phyloP scores from a whole-genome alignment of 768 basidiomycete genomes.

The Lentinula sp. region DNA sequence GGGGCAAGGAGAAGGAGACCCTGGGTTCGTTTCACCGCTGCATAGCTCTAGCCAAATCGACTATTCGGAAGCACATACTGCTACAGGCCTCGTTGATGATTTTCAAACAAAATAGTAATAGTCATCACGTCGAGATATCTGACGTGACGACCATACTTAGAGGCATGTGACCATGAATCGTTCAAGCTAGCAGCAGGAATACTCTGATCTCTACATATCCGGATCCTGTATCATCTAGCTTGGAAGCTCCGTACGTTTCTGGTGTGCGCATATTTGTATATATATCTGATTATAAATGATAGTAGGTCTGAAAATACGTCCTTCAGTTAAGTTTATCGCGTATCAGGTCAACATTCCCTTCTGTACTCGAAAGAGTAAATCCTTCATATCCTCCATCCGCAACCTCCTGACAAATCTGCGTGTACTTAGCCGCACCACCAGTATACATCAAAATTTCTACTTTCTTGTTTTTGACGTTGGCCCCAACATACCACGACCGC shows the following conservation, averaged over 20 bases:
- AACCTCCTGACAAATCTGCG: slow-evolving; percentile 10
- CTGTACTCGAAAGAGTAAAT: background rate
- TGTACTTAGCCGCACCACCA: slow-evolving; percentile 17
- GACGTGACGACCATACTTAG: too few species aligned
- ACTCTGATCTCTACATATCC: too few species aligned
- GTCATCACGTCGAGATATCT: background rate
- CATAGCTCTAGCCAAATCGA: background rate
- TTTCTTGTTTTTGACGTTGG: slow-evolving; percentile 20
- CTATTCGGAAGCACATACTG: background rate
- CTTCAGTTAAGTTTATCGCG: too few species aligned
- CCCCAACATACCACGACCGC: slow-evolving; percentile 20
- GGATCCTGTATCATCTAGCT: too few species aligned
- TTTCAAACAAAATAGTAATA: background rate
- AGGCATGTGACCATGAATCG: too few species aligned
- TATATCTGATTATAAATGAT: too few species aligned
- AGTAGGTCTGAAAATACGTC: too few species aligned
- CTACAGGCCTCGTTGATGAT: background rate
- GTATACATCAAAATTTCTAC: slow-evolving; percentile 18
- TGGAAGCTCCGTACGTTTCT: too few species aligned
- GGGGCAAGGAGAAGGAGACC: background rate
- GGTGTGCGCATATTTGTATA: too few species aligned
- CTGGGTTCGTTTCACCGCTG: background rate
- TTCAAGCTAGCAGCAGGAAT: too few species aligned
- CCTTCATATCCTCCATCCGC: slow-evolving; percentile 13
- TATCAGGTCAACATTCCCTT: background rate